Evolutionary conservation across 192 early-diverging fungal species (phyloP), one percentile per base, ranked within the genome.

Genomic region (Gryganskiella cystojenkinii): DNA sequence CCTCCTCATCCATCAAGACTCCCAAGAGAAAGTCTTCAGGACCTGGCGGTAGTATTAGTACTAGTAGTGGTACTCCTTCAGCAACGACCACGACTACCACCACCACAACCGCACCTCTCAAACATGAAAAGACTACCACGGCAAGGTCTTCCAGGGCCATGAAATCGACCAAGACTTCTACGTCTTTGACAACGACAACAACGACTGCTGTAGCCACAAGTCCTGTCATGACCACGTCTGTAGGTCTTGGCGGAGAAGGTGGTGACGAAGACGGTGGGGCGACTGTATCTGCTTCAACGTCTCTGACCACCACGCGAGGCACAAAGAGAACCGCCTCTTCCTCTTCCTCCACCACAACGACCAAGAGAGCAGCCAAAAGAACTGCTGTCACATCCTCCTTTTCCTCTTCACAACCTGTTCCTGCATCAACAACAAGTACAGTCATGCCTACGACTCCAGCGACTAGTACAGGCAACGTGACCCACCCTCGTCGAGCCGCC

Each of bases 401-500:
- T 40, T 64, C 28, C 30, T 31, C 33, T 31, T 44, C 25, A 30
- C 62, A 37, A 40, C 37, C 40, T 20, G 34, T 25, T 5, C 0
- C 44, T 17, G n/a, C 45, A 3, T n/a, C 51, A 0, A 3, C 40
- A 31, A n/a, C 64, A 11, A 0, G 10, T 4, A 24, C 50, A 40
- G 9, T 30, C 4, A 56, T 11, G 0, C 8, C 40, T 13, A 17
- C 53, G 4, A 1, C 37, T 8, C 31, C 9, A 22, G 9, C 44
- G 7, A 13, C 61, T 17, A 3, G 28, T 11, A 45, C 31, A 0
- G 56, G 56, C n/a, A 78, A 78, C 30, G 50, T 69, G n/a, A 78
- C 74, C 11, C 74, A 78, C 17, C 82, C 87, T 2, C 94, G 93
- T 71, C 86, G 95, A 61, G 93, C 94, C 0, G 93, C 91, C n/a